Evolutionary conservation across 306 rosid species (phyloP), one percentile per base, ranked within the genome.

Genomic region (Parietaria judaica): DNA sequence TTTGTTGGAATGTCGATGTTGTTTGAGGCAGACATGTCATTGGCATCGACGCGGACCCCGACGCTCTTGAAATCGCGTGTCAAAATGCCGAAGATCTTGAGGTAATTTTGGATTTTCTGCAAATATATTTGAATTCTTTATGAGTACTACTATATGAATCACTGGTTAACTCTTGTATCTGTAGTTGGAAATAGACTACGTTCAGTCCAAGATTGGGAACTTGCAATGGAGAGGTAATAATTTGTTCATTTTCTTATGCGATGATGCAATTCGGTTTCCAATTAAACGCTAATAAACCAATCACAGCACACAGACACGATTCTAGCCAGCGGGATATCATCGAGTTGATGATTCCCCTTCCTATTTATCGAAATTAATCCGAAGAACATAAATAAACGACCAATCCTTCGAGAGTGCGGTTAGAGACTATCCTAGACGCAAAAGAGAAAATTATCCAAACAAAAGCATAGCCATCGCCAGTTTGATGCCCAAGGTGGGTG

Each of bases 1-100:
- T 53, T 74, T 79, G 51, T 65, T 69, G 62, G 54, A 64, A 74
- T 52, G 68, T 51, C 70, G 64, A 71, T 80, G 76, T 70, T 66
- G 50, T 80, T 79, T 70, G 54, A 76, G 13, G 14, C 90, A 92
- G 99, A 69, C 95, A 79, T 63, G 97, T 94, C 53, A 66, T 85
- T n/a, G 69, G 97, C 75, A 78, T 94, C 62, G 99, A 88, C 63
- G 75, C 86, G n/a, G 99, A 94, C 75, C 71, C 86, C n/a, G 87
- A 88, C 46, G 85, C 99, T 66, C 88, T 88, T 71, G 94, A 82
- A 73, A 60, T 88, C 65, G 99, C 97, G 6, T 70, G 86, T 61
- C 59, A 52, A 56, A 92, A 92, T 78, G 94, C 95, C 8, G 89
- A 80, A 72, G 86, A 84, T 60, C 94, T 92, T 48, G 99, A 92